Evolutionary conservation across 2,329 filamentous ascomycete genomes (phyloP).

Genomic region (Fusarium proliferatum): DNA sequence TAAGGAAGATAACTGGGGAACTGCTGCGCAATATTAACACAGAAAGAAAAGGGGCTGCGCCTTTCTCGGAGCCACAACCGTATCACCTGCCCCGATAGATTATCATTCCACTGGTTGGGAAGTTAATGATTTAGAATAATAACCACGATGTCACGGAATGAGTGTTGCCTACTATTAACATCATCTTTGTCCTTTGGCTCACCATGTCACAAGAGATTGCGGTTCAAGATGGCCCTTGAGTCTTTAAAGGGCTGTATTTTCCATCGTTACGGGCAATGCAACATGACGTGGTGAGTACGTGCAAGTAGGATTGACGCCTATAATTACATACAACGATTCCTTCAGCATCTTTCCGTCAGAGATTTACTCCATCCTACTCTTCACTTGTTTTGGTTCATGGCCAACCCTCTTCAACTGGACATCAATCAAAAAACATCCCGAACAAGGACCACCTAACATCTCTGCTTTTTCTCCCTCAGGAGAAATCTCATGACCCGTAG

Average conservation of each 20-base stretch:
- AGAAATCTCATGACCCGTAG: constrained; percentile 15
- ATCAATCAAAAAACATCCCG: background rate
- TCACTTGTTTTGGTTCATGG: constrained; percentile 4
- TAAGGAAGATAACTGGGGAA: constrained; percentile 83
- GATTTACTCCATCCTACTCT: constrained; percentile 12
- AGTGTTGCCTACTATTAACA: background rate
- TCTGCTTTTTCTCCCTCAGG: constrained; percentile 17
- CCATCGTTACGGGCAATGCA: constrained; percentile 29
- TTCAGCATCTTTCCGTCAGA: background rate
- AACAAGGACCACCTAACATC: background rate
- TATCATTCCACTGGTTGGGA: constrained; percentile 2
- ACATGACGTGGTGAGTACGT: constrained; percentile 27
- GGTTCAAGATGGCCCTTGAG: background rate
- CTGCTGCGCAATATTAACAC: constrained; percentile 45
- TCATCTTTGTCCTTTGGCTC: background rate
- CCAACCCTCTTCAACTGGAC: constrained; percentile 1
- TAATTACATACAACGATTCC: constrained; percentile 41
- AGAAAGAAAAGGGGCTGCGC: background rate
- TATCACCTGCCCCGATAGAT: background rate
- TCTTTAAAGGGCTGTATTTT: constrained; percentile 30
- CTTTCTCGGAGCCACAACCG: background rate
- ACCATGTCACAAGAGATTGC: background rate
- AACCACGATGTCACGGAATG: background rate
- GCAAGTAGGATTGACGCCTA: constrained; percentile 29
- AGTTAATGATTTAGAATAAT: constrained; percentile 17